Evolutionary conservation across 257 asterid species (phyloP).

Genomic region (Lycium barbarum): DNA sequence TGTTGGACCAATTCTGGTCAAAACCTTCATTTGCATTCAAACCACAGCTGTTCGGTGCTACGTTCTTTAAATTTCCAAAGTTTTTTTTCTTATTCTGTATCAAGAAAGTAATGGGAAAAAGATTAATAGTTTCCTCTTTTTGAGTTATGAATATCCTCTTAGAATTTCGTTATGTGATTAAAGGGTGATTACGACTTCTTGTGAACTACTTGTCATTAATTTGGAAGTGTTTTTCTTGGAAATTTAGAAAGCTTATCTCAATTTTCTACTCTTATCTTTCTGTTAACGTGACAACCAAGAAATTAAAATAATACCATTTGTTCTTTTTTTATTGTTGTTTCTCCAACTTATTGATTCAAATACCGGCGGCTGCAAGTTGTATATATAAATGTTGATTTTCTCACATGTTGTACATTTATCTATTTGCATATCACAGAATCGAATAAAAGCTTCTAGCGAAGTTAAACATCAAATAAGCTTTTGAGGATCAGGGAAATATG

Average conservation of each 20-base stretch:
- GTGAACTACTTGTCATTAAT: neutral
- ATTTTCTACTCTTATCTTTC: neutral
- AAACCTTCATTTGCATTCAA: constrained; percentile 16
- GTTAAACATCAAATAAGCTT: neutral
- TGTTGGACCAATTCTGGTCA: neutral
- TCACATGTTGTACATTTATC: constrained; percentile 9
- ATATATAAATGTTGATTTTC: neutral
- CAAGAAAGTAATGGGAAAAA: neutral
- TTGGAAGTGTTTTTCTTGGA: constrained; percentile 4
- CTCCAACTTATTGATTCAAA: neutral
- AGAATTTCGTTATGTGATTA: neutral
- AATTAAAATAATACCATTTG: neutral
- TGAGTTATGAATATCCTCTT: neutral
- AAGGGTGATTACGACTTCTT: neutral
- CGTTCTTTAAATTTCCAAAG: neutral
- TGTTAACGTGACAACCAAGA: neutral
- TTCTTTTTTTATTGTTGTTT: neutral
- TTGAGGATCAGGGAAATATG: constrained; percentile 46
- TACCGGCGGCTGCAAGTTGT: neutral
- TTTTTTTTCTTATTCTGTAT: neutral
- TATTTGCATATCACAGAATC: neutral
- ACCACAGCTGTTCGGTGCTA: neutral
- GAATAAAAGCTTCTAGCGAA: neutral
- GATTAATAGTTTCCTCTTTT: neutral
- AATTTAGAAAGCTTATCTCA: neutral